These are phyloP conservation scores for Trichoderma atrobrunneum DNA, from an alignment of 2,329 filamentous ascomycete species.

Conservation along the genomic window DNA sequence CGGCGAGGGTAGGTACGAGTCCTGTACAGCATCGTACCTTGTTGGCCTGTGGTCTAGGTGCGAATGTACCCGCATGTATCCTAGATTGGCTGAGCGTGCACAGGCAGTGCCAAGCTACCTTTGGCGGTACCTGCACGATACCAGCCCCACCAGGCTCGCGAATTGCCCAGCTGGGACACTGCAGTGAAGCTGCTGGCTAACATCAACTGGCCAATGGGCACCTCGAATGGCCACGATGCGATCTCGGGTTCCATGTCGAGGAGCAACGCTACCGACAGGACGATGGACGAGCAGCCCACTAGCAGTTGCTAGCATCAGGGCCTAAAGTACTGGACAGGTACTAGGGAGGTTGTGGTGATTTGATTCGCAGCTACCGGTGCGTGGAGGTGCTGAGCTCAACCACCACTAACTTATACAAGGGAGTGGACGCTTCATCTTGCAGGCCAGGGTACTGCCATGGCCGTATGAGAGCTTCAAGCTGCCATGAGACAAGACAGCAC, in stretches of 20 bases:
- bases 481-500: background rate
- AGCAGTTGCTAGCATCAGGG: background rate
- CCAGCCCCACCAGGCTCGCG: background rate
- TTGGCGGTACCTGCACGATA: background rate
- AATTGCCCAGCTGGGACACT: constrained; percentile 9
- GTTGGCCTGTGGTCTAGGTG: background rate
- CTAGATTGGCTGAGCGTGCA: background rate
- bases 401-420: no score
- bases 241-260: constrained; percentile 1
- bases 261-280: constrained; percentile 12
- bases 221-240: constrained; percentile 5
- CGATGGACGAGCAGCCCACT: constrained; percentile 3
- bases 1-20: background rate
- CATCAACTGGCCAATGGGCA: background rate
- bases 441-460: background rate
- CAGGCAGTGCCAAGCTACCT: background rate
- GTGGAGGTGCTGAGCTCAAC: background rate
- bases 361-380: background rate
- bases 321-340: background rate
- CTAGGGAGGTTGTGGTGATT: background rate
- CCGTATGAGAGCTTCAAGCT: background rate
- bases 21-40: background rate
- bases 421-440: background rate
- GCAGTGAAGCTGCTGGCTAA: background rate
- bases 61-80: background rate